These are phyloP conservation scores for Saprolegnia parasitica DNA, from an alignment of 352 stramenopile genomes.

Conservation along the genomic window DNA sequence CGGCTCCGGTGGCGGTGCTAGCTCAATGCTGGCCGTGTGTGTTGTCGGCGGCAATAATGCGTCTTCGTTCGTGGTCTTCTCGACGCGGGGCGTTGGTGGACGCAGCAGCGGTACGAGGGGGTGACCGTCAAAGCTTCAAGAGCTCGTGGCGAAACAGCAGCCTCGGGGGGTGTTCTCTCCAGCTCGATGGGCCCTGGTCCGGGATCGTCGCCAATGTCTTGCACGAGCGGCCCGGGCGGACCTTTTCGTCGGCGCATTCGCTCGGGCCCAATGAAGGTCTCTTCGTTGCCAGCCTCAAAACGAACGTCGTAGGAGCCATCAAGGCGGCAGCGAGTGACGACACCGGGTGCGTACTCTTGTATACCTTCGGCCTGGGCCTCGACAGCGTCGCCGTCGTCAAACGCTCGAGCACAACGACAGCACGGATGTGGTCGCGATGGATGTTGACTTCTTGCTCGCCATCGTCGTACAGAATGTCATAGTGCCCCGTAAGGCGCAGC, in stretches of 20 bases:
- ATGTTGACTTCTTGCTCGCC: constrained; percentile 21
- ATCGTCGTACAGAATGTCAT: constrained; percentile 28
- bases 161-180: neutral
- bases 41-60: neutral
- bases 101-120: neutral
- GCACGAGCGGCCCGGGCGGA: neutral
- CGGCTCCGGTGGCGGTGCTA: neutral
- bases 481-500: constrained; percentile 6
- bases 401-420: constrained; percentile 28
- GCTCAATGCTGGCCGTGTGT: neutral
- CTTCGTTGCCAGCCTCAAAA: constrained; percentile 47
- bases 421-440: constrained; percentile 17
- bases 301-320: constrained; percentile 50
- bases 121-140: neutral
- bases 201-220: neutral
- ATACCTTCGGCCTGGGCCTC: constrained; percentile 62
- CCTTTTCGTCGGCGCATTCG: constrained; percentile 30
- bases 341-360: constrained; percentile 36
- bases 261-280: constrained; percentile 37
- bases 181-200: neutral
- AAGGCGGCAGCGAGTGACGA: constrained; percentile 29
- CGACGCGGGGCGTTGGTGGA: neutral
- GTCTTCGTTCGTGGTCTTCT: neutral
- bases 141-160: neutral
- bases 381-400: constrained; percentile 48